phyloP scores from a whole-genome alignment of 306 rosid genomes.

The Spatholobus suberectus region DNA sequence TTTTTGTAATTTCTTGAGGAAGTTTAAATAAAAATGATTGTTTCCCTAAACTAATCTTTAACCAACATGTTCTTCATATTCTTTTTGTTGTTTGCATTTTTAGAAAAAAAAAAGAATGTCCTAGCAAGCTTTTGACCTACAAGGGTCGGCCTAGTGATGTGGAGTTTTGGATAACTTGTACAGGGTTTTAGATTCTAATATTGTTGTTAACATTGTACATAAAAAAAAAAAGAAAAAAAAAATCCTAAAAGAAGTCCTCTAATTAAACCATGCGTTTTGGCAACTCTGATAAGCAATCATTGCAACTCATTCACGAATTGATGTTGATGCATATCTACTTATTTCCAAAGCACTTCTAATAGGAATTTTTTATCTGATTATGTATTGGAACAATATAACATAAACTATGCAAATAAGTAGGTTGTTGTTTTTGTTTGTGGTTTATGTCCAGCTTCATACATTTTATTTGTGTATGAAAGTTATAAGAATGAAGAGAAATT shows the following conservation, averaged over 20 bases:
- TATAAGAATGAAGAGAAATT: too few species aligned
- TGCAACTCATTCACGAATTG: neutral
- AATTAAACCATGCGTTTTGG: neutral
- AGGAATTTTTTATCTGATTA: neutral
- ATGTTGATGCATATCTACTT: neutral
- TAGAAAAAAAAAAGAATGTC: neutral
- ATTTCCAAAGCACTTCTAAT: neutral
- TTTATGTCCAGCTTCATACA: too few species aligned
- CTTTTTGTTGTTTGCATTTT: neutral
- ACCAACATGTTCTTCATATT: neutral
- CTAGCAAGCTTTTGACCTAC: too few species aligned
- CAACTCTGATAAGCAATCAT: neutral
- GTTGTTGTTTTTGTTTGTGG: too few species aligned
- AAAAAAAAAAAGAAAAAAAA: neutral
- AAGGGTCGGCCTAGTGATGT: too few species aligned
- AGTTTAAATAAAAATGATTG: neutral
- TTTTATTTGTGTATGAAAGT: too few species aligned
- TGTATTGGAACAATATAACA: neutral
- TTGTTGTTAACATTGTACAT: neutral
- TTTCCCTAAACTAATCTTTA: neutral
- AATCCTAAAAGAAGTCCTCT: neutral
- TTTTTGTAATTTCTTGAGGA: neutral
- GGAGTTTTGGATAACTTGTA: too few species aligned
- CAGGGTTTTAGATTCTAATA: too few species aligned
- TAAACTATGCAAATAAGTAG: too few species aligned